phyloP scores from a whole-genome alignment of 2,329 filamentous ascomycete genomes.

The Pseudogymnoascus sp. region DNA sequence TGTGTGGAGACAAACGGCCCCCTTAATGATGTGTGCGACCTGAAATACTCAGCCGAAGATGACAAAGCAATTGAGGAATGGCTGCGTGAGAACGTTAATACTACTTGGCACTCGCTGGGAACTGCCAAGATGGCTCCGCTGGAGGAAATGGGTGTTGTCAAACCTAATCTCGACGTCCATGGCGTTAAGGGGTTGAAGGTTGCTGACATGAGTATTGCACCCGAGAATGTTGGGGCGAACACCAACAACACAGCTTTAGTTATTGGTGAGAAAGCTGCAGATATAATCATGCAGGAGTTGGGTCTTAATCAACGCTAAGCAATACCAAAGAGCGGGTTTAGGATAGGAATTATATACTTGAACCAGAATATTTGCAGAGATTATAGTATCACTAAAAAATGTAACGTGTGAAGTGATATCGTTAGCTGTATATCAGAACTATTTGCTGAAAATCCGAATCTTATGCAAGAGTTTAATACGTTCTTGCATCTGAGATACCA shows the following conservation, averaged over 20 bases:
- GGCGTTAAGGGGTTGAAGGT: slow-evolving; percentile 36
- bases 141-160: slow-evolving; percentile 34
- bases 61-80: slow-evolving; percentile 36
- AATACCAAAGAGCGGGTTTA: neutral
- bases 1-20: slow-evolving; percentile 26
- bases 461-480: neutral
- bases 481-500: neutral
- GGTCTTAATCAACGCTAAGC: slow-evolving; percentile 19
- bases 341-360: neutral
- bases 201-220: slow-evolving; percentile 34
- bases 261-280: slow-evolving; percentile 36
- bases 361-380: neutral
- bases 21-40: slow-evolving; percentile 29
- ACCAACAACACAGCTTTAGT: slow-evolving; percentile 41
- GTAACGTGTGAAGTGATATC: neutral
- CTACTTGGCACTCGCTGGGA: slow-evolving; percentile 36
- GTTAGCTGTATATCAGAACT: neutral
- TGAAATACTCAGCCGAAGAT: slow-evolving; percentile 31
- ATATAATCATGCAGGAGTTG: slow-evolving; percentile 35
- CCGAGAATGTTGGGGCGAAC: slow-evolving; percentile 37
- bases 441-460: neutral
- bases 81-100: slow-evolving; percentile 34
- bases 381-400: neutral
- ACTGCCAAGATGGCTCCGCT: slow-evolving; percentile 35
- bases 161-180: slow-evolving; percentile 35